phyloP scores from a whole-genome alignment of 768 basidiomycete genomes.

The Mrakia blollopis region DNA sequence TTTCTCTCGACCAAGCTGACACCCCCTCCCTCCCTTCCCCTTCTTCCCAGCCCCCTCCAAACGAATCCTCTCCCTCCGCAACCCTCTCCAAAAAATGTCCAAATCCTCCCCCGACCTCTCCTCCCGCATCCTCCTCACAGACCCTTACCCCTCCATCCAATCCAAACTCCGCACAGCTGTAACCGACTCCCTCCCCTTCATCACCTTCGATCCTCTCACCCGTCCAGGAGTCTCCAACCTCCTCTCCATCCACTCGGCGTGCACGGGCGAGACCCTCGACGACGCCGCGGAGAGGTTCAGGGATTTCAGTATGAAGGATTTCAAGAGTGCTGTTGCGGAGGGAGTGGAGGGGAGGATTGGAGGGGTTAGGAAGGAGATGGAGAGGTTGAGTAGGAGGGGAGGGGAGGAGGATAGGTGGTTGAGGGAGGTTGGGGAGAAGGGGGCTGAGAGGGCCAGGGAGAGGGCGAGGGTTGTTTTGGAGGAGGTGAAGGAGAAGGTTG shows the following conservation, averaged over 20 bases:
- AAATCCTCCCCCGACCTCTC: conserved; percentile 74
- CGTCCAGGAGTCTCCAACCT: conserved; percentile 82
- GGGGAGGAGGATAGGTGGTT: conserved; percentile 53
- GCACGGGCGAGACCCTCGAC: conserved; percentile 48
- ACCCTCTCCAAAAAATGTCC: conserved; percentile 88
- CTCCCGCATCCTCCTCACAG: conserved; percentile 83
- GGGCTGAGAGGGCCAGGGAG: conserved; percentile 59
- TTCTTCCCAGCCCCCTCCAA: conserved; percentile 61
- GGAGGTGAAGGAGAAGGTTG: conserved; percentile 64
- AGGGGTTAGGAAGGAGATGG: conserved; percentile 64
- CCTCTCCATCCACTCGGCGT: conserved; percentile 71
- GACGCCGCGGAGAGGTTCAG: conserved; percentile 38
- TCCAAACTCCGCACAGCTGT: conserved; percentile 73
- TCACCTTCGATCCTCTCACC: conserved; percentile 72
- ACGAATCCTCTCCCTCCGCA: conserved; percentile 77
- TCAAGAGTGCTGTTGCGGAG: conserved; percentile 72
- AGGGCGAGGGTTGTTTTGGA: conserved; percentile 61
- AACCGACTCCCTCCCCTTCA: conserved; percentile 65
- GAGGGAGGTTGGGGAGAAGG: conserved; percentile 57
- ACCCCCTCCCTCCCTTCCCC: neutral
- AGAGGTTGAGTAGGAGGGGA: conserved; percentile 56
- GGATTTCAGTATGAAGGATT: conserved; percentile 47
- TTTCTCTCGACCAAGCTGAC: neutral
- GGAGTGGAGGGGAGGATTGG: conserved; percentile 65
- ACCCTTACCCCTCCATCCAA: conserved; percentile 57